These are phyloP conservation scores for Beauveria sp. DNA, from an alignment of 2,329 filamentous ascomycete species.

Conservation along the genomic window DNA sequence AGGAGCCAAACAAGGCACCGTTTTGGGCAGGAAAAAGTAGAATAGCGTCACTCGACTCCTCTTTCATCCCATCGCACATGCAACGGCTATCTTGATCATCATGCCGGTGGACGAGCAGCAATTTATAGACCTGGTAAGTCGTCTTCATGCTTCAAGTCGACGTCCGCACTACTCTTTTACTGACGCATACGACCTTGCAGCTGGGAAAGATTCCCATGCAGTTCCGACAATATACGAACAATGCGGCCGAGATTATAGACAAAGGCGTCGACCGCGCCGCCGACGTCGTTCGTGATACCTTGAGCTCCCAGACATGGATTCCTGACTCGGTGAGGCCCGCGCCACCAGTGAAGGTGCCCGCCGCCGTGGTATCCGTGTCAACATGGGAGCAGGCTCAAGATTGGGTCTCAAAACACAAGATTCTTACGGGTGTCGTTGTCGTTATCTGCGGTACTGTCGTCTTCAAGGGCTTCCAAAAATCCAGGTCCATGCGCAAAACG, in stretches of 20 bases:
- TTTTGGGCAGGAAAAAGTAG: constrained; percentile 4
- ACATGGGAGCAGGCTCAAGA: constrained; percentile 50
- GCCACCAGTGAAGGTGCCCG: constrained; percentile 36
- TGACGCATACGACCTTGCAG: constrained; percentile 23
- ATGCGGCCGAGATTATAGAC: constrained; percentile 75
- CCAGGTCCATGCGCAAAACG: constrained; percentile 54
- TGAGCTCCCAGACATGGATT: constrained; percentile 64
- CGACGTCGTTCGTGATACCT: constrained; percentile 58
- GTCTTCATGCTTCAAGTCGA: not conserved
- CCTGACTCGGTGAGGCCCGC: constrained; percentile 58
- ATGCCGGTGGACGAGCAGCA: constrained; percentile 78
- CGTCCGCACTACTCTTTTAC: not conserved
- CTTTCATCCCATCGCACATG: constrained; percentile 12
- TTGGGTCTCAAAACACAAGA: constrained; percentile 68
- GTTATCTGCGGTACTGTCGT: constrained; percentile 61
- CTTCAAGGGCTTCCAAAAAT: constrained; percentile 43
- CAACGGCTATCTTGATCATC: constrained; percentile 21
- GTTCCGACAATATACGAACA: constrained; percentile 60
- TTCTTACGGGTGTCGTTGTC: constrained; percentile 63
- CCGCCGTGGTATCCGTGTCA: constrained; percentile 26
- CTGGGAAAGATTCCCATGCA: constrained; percentile 51
- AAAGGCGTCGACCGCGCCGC: constrained; percentile 72
- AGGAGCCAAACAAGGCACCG: constrained; percentile 2
- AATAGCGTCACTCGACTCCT: constrained; percentile 12
- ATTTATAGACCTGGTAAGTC: constrained; percentile 65